Conservation (phyloP, 306 rosid species). For the Vigna reflexopilosa region DNA sequence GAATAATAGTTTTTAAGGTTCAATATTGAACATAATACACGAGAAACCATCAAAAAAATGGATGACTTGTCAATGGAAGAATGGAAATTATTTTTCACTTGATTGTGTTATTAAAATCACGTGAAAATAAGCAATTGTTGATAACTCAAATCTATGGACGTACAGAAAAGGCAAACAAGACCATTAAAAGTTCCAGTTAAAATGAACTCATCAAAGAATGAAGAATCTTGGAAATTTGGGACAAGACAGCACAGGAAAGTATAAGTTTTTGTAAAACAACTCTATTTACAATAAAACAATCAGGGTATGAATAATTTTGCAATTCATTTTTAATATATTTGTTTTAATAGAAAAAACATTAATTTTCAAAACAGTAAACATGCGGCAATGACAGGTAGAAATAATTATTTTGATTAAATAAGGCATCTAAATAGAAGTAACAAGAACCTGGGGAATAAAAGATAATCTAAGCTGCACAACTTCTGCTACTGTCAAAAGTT, state of each 20-base stretch:
- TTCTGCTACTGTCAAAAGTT: background rate
- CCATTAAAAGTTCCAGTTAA: background rate
- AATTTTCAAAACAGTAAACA: slow-evolving; percentile 9
- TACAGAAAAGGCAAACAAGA: background rate
- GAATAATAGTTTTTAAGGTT: background rate
- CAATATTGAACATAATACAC: slow-evolving; percentile 28
- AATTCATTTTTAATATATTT: slow-evolving; percentile 18
- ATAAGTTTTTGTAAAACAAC: background rate
- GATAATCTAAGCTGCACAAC: background rate
- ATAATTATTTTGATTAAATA: background rate
- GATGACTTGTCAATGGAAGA: background rate
- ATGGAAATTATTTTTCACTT: background rate
- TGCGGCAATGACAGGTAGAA: background rate
- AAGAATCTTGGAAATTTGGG: background rate
- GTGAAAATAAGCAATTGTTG: slow-evolving; percentile 7
- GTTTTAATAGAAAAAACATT: background rate
- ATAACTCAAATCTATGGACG: slow-evolving; percentile 6
- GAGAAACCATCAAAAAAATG: slow-evolving; percentile 31
- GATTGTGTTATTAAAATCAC: slow-evolving; percentile 29
- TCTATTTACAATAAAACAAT: background rate
- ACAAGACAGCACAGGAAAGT: background rate
- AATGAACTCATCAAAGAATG: slow-evolving; percentile 7
- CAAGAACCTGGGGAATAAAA: background rate
- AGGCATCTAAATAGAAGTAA: background rate
- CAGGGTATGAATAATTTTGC: background rate